Percentiles rank a stretch among this genome's conserved stretches.
Evolutionary conservation across 176 grass and related monocot genomes (phyloP).

Genomic region (Alopecurus myosuroides): DNA sequence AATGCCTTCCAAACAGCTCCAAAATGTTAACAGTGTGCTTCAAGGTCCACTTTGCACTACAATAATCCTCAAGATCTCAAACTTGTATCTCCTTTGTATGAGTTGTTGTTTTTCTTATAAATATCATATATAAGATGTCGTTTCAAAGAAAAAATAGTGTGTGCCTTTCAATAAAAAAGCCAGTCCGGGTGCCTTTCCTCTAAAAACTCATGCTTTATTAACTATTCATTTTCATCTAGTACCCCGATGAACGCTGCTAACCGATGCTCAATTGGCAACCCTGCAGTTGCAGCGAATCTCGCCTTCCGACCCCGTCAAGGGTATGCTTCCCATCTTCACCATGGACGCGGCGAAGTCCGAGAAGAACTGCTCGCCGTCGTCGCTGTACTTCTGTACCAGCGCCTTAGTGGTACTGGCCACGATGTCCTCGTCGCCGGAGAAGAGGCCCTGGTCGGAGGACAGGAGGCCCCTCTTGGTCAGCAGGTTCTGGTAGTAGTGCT

Average conservation of each 20-base stretch:
- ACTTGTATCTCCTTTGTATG: no score
- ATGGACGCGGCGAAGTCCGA: slow-evolving; percentile 62
- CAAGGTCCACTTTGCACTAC: not conserved
- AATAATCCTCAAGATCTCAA: not conserved
- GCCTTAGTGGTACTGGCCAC: slow-evolving; percentile 43
- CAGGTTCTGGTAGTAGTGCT: slow-evolving; percentile 70
- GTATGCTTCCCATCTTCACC: slow-evolving; percentile 81
- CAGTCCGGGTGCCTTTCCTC: no score
- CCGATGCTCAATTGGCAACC: slow-evolving; percentile 37
- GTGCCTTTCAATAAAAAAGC: no score
- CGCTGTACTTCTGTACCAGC: slow-evolving; percentile 60
- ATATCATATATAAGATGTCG: no score
- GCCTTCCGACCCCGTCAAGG: slow-evolving; percentile 46
- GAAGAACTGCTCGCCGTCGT: slow-evolving; percentile 27
- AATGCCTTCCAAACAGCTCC: not conserved
- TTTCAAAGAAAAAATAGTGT: no score
- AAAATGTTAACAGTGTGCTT: not conserved
- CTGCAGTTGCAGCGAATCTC: slow-evolving; percentile 63
- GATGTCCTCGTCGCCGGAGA: slow-evolving; percentile 54
- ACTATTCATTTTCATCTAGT: no score
- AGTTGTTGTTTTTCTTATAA: no score
- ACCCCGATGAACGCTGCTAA: not conserved
- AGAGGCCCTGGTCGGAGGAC: slow-evolving; percentile 91
- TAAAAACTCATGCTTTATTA: not conserved
- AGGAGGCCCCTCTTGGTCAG: slow-evolving; percentile 52